These are phyloP conservation scores for Malus hybrid DNA, from an alignment of 331 rosid species.

Conservation along the genomic window DNA sequence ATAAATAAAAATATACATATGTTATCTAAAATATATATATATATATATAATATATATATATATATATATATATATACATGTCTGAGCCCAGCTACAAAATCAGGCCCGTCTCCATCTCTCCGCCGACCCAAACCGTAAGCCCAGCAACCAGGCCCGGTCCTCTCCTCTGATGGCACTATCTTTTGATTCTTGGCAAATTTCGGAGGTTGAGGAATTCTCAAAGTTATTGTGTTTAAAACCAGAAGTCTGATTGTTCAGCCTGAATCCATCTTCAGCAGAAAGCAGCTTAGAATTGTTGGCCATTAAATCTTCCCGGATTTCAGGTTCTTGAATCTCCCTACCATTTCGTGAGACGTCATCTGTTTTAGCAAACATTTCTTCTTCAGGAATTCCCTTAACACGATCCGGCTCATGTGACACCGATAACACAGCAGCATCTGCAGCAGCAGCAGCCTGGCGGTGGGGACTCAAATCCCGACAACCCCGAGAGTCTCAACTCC, in stretches of 20 bases:
- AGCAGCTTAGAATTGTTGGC: not conserved
- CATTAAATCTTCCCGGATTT: conserved; percentile 20
- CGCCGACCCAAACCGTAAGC: too few species aligned
- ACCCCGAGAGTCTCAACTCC: too few species aligned
- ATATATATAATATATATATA: too few species aligned
- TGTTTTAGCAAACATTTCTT: conserved; percentile 24
- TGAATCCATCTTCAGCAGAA: not conserved
- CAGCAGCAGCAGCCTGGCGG: too few species aligned
- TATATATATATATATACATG: too few species aligned
- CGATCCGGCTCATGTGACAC: conserved; percentile 25
- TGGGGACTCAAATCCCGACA: too few species aligned
- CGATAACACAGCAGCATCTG: too few species aligned
- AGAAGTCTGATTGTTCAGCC: conserved; percentile 4
- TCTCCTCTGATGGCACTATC: conserved; percentile 51
- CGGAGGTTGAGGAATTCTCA: conserved; percentile 14
- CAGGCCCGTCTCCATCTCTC: too few species aligned
- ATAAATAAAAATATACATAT: too few species aligned
- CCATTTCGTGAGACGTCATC: conserved; percentile 14
- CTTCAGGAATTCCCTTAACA: conserved; percentile 40
- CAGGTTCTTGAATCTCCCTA: conserved; percentile 3
- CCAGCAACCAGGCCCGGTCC: too few species aligned
- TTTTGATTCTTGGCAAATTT: conserved; percentile 28
- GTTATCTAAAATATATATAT: too few species aligned
- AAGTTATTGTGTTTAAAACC: not conserved
- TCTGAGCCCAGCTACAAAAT: too few species aligned